Evolutionary conservation across 495 filamentous ascomycete genomes (phyloP), one percentile per base, ranked within the genome.

Genomic region (Aspergillus conjunctus): DNA sequence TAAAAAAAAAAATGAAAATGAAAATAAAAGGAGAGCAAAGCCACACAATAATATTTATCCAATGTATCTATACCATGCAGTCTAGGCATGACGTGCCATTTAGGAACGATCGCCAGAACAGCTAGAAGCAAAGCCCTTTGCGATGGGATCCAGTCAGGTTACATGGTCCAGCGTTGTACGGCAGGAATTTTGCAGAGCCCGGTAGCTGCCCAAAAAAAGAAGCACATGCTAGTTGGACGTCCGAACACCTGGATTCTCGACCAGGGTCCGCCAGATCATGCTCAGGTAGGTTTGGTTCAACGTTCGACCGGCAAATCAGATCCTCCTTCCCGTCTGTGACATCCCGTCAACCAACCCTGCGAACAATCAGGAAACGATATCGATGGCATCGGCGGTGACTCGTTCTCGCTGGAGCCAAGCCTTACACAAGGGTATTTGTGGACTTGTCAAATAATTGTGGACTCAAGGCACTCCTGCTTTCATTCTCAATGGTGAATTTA

Each of bases 171-270:
- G 65, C 56, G 60, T 67, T 59, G 63, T 65, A 66, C 65, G 31
- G 48, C 63, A 63, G 63, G 58, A 66, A 61, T 67, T 61, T 61
- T 64, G 63, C 65, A 65, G 60, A 26, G 54, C 58, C 61, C 48
- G 46, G 63, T 70, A 60, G 68, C 62, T 70, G 68, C 68, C 68
- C 68, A 68, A 70, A 64, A 55, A 59, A 58, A 60, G 58, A 66
- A 59, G 53, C 61, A 50, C 57, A 63, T 64, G 66, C 64, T 62
- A 56, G 56, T 26, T 26, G 26, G 5, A 54, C 58, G 56, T 52
- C 53, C 54, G 58, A 57, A 61, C 62, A 53, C 55, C 43, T 33
- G 57, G 66, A 64, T 59, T 58, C 56, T 61, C 31, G 63, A 66
- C 66, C 51, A 50, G 58, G 66, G 57, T 64, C 66, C 56, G 61